Evolutionary conservation across 495 filamentous ascomycete genomes (phyloP), one percentile per base, ranked within the genome.

Genomic region (Annulohypoxylon nitens): DNA sequence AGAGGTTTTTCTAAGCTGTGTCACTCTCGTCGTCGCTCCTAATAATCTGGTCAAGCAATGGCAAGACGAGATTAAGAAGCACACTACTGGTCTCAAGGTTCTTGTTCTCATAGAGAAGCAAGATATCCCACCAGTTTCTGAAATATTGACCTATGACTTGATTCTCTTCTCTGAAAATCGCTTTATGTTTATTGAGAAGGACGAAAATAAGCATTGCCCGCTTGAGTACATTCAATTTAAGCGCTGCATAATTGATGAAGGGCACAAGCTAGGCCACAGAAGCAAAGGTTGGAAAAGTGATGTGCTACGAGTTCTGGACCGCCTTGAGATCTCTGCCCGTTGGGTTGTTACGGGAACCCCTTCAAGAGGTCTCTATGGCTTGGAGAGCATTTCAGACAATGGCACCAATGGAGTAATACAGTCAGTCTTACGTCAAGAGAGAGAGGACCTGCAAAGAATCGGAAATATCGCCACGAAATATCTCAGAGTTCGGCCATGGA

Each of bases 321-420:
- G 86, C 54, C 83, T 98, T 5, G 85, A 88, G 34, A 86, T 93
- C 23, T 88, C 93, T 37, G 86, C 93, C 10, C 88, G 91, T 20
- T 98, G 95, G 95, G 87, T 97, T 14, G 92, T 97, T 3, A 96
- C 93, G 2, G 95, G 95, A 61, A 98, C 95, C 0, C 95, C 95
- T 12, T 93, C 94, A 9, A 90, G 88, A 66, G 91, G 93, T 45
- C 84, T 98, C 0, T 90, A 93, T 45, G 93, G 94, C 1, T 86
- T 97, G 0, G 75, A 80, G 10, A n/a, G 58, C 23, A 39, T 14
- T 8, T 9, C 18, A 74, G 81, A 39, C 4, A 74, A 67, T 4
- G 59, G 12, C 39, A 41, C 2, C 23, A 11, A 58, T 43, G 55
- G 34, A 72, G 61, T 25, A 51, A 45, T n/a, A 54, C 43, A 77